Conservation (phyloP, 257 asterid genomes). For the Solanum acaule region DNA sequence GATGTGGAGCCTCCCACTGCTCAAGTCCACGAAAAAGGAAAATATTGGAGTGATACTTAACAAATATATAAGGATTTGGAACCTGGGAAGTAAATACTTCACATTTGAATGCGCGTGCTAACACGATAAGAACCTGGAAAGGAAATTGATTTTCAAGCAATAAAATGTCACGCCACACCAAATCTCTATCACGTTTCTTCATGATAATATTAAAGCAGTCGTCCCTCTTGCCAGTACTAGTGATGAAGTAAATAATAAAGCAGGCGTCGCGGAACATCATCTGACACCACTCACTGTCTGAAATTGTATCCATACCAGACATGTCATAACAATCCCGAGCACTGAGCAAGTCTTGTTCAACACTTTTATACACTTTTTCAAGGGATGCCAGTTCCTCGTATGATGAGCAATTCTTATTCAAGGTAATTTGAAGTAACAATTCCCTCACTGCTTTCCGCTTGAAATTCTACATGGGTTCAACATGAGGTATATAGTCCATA, state of each 20-base stretch:
- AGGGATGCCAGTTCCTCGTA: neutral
- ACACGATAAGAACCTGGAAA: neutral
- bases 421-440: too few relatives aligned
- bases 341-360: neutral
- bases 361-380: neutral
- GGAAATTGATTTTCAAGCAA: neutral
- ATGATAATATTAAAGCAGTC: too few relatives aligned
- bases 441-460: neutral
- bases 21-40: too few relatives aligned
- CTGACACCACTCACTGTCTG: neutral
- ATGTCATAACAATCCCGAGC: neutral
- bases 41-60: too few relatives aligned
- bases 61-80: neutral
- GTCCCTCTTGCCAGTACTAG: too few relatives aligned
- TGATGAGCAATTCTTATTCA: too few relatives aligned
- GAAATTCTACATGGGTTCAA: neutral
- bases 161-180: neutral
- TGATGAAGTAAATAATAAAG: neutral
- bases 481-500: accelerated
- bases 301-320: too few relatives aligned
- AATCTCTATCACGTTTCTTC: neutral
- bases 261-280: neutral
- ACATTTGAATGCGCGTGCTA: neutral
- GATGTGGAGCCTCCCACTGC: neutral
- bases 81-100: accelerated